Evolutionary conservation across 129 eudicot genomes (phyloP).

Genomic region (Tanacetum coccineum): DNA sequence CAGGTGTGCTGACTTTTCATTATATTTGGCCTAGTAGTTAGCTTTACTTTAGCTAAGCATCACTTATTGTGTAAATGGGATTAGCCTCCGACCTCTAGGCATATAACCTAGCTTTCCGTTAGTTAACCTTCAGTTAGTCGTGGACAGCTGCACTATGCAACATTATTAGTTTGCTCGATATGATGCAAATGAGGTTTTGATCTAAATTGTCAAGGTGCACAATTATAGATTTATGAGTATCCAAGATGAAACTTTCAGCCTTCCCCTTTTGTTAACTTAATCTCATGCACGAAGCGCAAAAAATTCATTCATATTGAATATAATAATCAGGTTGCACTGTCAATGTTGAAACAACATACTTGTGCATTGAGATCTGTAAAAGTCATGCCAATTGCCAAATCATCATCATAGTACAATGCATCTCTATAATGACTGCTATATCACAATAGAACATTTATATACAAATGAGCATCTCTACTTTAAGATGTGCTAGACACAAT

Average conservation of each 20-base stretch:
- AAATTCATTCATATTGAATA: neutral
- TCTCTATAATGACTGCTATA: neutral
- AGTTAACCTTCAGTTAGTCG: neutral
- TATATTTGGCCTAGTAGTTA: neutral
- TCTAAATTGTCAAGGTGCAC: conserved; percentile 6
- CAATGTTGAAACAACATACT: neutral
- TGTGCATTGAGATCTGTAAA: neutral
- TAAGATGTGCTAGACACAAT: too few species aligned
- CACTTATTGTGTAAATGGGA: conserved; percentile 16
- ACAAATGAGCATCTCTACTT: too few species aligned
- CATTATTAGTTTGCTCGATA: neutral
- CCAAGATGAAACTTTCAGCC: conserved; percentile 6
- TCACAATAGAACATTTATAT: neutral
- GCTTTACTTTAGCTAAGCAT: neutral
- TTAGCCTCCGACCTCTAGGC: conserved; percentile 8
- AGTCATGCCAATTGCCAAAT: neutral
- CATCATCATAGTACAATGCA: neutral
- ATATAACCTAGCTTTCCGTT: neutral
- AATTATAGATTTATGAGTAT: neutral
- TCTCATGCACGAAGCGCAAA: neutral
- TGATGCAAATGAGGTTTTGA: conserved; percentile 5
- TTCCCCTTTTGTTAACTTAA: neutral
- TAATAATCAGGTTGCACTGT: neutral
- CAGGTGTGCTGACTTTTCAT: neutral
- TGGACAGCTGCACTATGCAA: conserved; percentile 21